These are phyloP conservation scores for Artemisia argyi DNA, from an alignment of 129 eudicot genomes.

Conservation along the genomic window DNA sequence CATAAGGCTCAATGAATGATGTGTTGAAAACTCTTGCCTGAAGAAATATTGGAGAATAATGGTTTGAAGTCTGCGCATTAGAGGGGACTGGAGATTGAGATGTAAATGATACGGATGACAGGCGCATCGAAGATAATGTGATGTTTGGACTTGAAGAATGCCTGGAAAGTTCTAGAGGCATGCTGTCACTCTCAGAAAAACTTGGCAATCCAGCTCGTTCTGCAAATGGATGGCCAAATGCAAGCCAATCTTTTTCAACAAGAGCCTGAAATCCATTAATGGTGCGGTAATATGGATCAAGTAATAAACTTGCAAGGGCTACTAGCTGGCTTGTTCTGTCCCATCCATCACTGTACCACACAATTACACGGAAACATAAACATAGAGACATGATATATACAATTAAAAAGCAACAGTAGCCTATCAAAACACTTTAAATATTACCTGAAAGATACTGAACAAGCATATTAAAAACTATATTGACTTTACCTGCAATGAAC, in stretches of 20 bases:
- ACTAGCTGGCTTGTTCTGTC: conserved; percentile 95
- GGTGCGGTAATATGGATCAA: conserved; percentile 98
- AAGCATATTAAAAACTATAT: neutral
- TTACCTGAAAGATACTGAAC: neutral
- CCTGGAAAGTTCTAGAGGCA: conserved; percentile 67
- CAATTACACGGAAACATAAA: conserved; percentile 11
- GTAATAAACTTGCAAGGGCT: conserved; percentile 87
- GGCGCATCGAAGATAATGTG: conserved; percentile 70
- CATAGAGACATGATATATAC: neutral
- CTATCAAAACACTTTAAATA: neutral
- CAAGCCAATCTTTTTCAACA: conserved; percentile 96
- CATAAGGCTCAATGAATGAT: neutral
- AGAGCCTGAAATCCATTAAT: conserved; percentile 97
- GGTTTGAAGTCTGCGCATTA: conserved; percentile 60
- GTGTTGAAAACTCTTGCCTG: conserved; percentile 49
- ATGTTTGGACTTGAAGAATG: conserved; percentile 77
- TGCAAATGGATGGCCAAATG: conserved; percentile 99
- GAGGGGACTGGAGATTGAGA: conserved; percentile 57
- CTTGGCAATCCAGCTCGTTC: conserved; percentile 86
- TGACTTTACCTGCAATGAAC: conserved; percentile 92
- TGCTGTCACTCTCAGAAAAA: conserved; percentile 54
- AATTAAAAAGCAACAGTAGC: neutral
- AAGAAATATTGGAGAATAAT: conserved; percentile 83
- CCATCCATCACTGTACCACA: conserved; percentile 93
- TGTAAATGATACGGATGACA: conserved; percentile 56